A percentile compares a stretch with the other conserved stretches of the same genome.
Conservation (phyloP, 2,329 filamentous ascomycete species). For the Trichophyton equinum region DNA sequence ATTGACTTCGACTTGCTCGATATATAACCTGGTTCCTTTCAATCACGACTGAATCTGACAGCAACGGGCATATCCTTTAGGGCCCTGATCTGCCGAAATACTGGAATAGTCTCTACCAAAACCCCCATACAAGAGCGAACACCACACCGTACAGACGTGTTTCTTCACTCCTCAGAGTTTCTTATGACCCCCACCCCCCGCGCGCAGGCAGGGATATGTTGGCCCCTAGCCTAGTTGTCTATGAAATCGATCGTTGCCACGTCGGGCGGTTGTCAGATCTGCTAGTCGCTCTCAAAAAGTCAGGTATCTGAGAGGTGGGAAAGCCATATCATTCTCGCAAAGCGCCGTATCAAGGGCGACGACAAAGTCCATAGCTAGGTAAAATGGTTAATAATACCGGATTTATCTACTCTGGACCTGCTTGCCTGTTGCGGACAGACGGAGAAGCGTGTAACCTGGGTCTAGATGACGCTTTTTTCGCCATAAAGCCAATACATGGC, state of each 20-base stretch:
- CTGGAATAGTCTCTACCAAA: not conserved
- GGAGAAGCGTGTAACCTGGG: not conserved
- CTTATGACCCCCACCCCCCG: not conserved
- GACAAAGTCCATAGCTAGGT: not conserved
- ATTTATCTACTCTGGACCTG: not conserved
- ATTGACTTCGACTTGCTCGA: not conserved
- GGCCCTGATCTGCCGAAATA: conserved; percentile 1
- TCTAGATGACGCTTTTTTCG: not conserved
- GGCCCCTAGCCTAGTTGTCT: not conserved
- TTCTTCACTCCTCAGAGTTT: not conserved
- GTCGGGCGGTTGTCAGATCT: not conserved
- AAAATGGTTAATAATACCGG: not conserved
- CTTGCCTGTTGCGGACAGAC: not conserved
- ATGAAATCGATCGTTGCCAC: conserved; percentile 2
- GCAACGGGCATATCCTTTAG: not conserved
- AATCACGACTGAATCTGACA: conserved; percentile 3
- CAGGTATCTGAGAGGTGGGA: not conserved
- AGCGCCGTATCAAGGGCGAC: not conserved
- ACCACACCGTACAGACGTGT: not conserved
- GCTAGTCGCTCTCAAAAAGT: not conserved
- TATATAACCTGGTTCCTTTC: conserved; percentile 1
- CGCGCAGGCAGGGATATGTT: not conserved
- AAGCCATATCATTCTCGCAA: not conserved
- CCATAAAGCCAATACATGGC: not conserved
- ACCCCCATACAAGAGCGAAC: not conserved